Conservation (phyloP, 768 basidiomycete species). For the Tephrocybe rancida region DNA sequence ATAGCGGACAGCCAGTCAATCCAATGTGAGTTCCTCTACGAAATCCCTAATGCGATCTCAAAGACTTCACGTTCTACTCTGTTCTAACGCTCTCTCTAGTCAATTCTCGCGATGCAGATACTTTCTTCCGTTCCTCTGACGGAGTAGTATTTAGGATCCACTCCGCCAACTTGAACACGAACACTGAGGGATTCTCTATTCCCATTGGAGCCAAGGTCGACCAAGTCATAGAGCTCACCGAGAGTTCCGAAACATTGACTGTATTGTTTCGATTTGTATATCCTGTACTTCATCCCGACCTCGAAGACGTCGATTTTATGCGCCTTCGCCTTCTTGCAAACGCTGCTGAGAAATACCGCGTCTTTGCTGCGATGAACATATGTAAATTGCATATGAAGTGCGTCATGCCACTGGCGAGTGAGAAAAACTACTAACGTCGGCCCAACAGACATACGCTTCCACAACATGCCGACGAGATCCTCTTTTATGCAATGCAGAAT, state of each 20-base stretch:
- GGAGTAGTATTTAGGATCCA: neutral
- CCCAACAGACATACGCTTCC: constrained; percentile 4
- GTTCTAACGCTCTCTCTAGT: too few species aligned
- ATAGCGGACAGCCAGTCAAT: too few species aligned
- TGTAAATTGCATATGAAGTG: constrained; percentile 4
- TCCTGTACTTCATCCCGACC: neutral
- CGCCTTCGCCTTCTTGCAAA: neutral
- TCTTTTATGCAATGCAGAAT: constrained; percentile 10
- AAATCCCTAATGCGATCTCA: too few species aligned
- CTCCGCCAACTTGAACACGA: neutral
- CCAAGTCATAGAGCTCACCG: neutral
- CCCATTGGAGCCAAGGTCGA: neutral
- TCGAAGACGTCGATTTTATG: neutral
- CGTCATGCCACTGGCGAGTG: neutral
- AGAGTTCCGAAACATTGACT: neutral
- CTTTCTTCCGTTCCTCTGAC: neutral
- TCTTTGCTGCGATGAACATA: constrained; percentile 2
- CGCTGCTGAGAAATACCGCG: constrained; percentile 1
- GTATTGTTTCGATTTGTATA: constrained; percentile 1
- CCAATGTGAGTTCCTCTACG: too few species aligned
- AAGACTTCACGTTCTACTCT: too few species aligned
- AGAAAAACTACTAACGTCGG: too few species aligned
- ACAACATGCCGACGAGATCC: constrained; percentile 1
- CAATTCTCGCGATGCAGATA: neutral
- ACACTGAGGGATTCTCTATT: neutral